Conservation (phyloP, 768 basidiomycete genomes). For the Suillus lakei region DNA sequence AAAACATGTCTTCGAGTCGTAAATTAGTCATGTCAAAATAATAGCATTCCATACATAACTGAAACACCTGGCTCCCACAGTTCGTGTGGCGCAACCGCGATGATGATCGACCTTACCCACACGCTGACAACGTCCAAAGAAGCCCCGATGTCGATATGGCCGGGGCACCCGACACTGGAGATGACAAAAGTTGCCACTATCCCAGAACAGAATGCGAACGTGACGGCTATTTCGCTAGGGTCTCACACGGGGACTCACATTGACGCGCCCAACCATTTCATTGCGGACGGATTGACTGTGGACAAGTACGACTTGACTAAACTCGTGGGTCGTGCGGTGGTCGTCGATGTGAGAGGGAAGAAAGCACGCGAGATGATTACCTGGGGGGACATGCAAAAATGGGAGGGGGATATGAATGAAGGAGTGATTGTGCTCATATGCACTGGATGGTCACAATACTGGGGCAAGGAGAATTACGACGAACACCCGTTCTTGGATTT, state of each 20-base stretch:
- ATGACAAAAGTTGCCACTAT: conserved; percentile 13
- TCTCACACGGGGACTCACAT: conserved; percentile 81
- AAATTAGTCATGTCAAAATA: not conserved
- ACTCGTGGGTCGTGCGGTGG: conserved; percentile 55
- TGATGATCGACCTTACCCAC: conserved; percentile 31
- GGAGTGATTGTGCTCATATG: conserved; percentile 57
- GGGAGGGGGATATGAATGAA: conserved; percentile 40
- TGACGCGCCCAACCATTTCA: conserved; percentile 76
- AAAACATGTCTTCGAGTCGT: not conserved
- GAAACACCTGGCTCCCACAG: not conserved
- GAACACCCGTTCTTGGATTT: conserved; percentile 63
- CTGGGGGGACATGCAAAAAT: conserved; percentile 54
- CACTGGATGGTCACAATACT: conserved; percentile 68
- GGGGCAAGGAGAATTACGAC: conserved; percentile 52
- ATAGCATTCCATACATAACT: not conserved
- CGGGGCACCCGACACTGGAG: conserved; percentile 26
- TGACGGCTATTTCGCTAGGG: conserved; percentile 52
- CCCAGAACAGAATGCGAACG: conserved; percentile 11
- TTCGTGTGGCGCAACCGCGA: not conserved
- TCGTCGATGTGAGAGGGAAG: conserved; percentile 57
- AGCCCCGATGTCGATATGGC: conserved; percentile 28
- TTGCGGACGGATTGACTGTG: conserved; percentile 55
- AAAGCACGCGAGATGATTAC: conserved; percentile 50
- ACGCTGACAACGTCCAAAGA: conserved; percentile 16
- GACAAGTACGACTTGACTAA: conserved; percentile 56